Base-by-base conservation (phyloP, 2,329 filamentous ascomycete species). In the Phialophora macrospora region DNA sequence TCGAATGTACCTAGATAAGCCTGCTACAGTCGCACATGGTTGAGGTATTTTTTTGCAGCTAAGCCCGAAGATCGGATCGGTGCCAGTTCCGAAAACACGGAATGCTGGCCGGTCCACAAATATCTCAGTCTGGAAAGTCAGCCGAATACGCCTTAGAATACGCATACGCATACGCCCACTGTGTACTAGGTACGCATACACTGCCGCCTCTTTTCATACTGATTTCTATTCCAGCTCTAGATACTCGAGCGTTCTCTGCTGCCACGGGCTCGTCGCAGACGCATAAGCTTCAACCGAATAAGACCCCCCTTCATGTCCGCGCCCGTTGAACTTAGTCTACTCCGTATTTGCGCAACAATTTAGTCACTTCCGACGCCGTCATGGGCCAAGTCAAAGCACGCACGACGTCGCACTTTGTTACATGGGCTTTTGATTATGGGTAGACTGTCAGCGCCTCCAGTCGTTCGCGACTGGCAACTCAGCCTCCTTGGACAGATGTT, bases 401-500 rank as follows among this genome's bases (percentile, higher is more conserved):
- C 38, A n/a, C 38, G 38, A 44, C 38, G 14, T 44, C 5, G 6
- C 38, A 44, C 38, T n/a, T 44, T n/a, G 14, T 8, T 44, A 20
- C 17, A n/a, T 44, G 38, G 38, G 8, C 38, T n/a, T 11, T n/a
- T 44, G 38, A 44, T n/a, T 17, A 44, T 20, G 38, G 38, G 11
- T 44, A 44, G 17, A n/a, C 3, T 6, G 17, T 20, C 38, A 44
- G 17, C 17, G 14, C 41, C 1, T 32, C 24, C 17, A 8, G 11
- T n/a, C 4, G 20, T 28, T 38, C 12, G 17, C 30, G 5, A 30
- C 52, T 54, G 52, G 52, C 52, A 55, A 14, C 30, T 55, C 52
- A 55, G 52, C 26, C 26, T 55, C 20, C 52, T 55, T 30, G 34
- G n/a, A 44, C 2, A 12, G 30, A 57, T 22, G 30, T 56, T 20